phyloP scores from a whole-genome alignment of 1,284 basidiomycete species.

The Cronartium quercuum region DNA sequence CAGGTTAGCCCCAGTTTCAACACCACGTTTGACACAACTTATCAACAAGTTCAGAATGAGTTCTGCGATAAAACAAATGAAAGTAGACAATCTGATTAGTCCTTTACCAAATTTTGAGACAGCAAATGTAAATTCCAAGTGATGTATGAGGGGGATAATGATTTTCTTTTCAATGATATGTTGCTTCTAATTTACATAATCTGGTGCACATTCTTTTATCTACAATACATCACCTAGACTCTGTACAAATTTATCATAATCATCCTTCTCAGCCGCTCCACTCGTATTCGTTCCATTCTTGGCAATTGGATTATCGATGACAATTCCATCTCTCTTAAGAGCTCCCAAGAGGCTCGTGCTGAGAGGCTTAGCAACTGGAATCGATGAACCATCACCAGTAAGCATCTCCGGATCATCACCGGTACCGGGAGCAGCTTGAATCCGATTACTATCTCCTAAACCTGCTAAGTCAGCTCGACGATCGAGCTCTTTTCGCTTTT shows the following conservation, averaged over 20 bases:
- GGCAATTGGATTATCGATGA: neutral
- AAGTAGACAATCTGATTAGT: too few relatives aligned
- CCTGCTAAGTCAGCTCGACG: conserved; percentile 42
- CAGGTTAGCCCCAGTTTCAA: too few relatives aligned
- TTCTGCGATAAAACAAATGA: too few relatives aligned
- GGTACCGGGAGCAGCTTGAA: conserved; percentile 43
- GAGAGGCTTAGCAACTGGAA: neutral
- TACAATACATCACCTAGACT: conserved; percentile 37
- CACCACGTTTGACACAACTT: too few relatives aligned
- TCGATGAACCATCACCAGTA: neutral
- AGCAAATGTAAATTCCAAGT: too few relatives aligned
- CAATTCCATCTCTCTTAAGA: conserved; percentile 27
- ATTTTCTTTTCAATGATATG: too few relatives aligned
- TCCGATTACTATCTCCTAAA: conserved; percentile 42
- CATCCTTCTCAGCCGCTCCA: conserved; percentile 14
- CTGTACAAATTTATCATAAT: conserved; percentile 37
- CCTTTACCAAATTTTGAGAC: too few relatives aligned
- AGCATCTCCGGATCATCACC: conserved; percentile 12
- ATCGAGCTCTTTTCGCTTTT: conserved; percentile 43
- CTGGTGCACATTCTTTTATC: neutral
- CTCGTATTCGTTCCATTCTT: neutral
- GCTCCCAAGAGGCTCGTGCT: conserved; percentile 15
- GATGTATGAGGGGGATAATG: too few relatives aligned
- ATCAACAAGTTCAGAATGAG: too few relatives aligned
- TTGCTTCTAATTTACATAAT: too few relatives aligned